These are phyloP conservation scores for Plasmopara muralis DNA, from an alignment of 352 stramenopile genomes.

Conservation along the genomic window DNA sequence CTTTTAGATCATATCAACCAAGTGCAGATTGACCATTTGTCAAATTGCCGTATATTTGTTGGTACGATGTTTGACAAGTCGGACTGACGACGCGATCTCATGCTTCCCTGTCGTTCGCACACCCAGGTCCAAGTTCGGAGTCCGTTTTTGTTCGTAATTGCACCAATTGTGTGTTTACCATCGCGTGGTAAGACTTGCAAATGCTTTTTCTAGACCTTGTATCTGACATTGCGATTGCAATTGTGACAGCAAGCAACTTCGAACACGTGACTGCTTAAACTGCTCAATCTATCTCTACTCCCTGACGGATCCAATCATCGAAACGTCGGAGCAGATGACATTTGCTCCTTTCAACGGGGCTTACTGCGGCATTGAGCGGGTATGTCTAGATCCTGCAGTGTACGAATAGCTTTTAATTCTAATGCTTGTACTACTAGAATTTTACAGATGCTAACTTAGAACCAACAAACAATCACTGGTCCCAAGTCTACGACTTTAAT, in stretches of 20 bases:
- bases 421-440: constrained; percentile 26
- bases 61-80: constrained; percentile 15
- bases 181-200: constrained; percentile 58
- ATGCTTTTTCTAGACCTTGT: not conserved
- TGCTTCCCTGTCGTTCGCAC: not conserved
- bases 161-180: constrained; percentile 83
- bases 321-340: constrained; percentile 77
- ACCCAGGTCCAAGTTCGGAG: constrained; percentile 61
- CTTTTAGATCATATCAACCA: constrained; percentile 86
- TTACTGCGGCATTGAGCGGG: constrained; percentile 60
- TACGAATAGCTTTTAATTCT: not conserved
- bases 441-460: constrained; percentile 69
- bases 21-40: constrained; percentile 88
- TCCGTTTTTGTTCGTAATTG: constrained; percentile 89
- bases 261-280: constrained; percentile 75
- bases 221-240: constrained; percentile 4
- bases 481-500: constrained; percentile 90
- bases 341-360: constrained; percentile 88
- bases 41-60: constrained; percentile 84
- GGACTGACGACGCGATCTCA: not conserved
- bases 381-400: constrained; percentile 7
- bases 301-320: constrained; percentile 89
- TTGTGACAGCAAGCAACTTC: constrained; percentile 76
- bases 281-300: constrained; percentile 87
- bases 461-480: constrained; percentile 87